Conservation (phyloP, 192 early-diverging fungal species). For the Coemansia sp. region DNA sequence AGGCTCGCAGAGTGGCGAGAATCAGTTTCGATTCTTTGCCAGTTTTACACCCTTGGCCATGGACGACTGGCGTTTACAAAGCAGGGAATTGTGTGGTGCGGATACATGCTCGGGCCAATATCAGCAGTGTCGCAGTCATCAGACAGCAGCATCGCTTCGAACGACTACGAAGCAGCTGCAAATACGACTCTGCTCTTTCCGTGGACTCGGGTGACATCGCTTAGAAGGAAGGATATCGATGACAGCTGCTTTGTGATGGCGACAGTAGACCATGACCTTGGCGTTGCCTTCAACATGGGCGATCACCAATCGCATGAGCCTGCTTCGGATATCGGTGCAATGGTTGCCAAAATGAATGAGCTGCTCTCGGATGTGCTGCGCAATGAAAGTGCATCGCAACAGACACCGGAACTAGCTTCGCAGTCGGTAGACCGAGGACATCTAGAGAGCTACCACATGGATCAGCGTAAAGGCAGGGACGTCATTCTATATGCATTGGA, state of each 20-base stretch:
- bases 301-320: not conserved
- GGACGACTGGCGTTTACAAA: constrained; percentile 17
- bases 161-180: not conserved
- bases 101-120: constrained; percentile 22
- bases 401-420: not conserved
- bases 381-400: not conserved
- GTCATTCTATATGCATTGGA: not conserved
- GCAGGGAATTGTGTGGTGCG: constrained; percentile 23
- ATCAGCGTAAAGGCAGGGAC: not conserved
- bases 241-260: constrained; percentile 27
- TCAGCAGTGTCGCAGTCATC: constrained; percentile 16
- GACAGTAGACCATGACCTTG: constrained; percentile 44
- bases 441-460: not conserved
- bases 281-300: constrained; percentile 27
- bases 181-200: constrained; percentile 31
- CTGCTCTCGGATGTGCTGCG: not conserved
- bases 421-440: not conserved
- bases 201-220: constrained; percentile 26
- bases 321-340: not conserved
- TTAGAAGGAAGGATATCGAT: constrained; percentile 37
- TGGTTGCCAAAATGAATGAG: not conserved
- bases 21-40: constrained; percentile 34
- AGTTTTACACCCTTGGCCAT: constrained; percentile 45
- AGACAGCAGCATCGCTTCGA: not conserved
- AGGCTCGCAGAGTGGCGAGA: constrained; percentile 2